Base-by-base conservation (phyloP, 2,329 filamentous ascomycete species). In the Aspergillus fijiensis region DNA sequence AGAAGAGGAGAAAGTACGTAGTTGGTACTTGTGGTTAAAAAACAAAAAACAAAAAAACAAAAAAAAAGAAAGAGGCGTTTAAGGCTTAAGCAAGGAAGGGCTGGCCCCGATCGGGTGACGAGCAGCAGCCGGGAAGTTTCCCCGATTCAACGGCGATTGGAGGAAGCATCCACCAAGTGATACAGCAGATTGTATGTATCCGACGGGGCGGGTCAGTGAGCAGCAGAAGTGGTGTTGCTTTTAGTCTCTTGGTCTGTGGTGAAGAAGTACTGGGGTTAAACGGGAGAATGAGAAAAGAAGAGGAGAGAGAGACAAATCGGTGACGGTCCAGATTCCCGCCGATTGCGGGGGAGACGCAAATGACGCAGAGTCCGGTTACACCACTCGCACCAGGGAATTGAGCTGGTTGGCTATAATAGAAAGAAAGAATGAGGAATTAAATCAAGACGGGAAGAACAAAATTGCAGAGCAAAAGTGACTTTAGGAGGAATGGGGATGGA, bases 81-180 rank as follows among this genome's bases (percentile, higher is more conserved):
- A n/a, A 52, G 31, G 45, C n/a, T 42, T 52, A 48, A 39, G 60
- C 47, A 59, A 51, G 52, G 52, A 27, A 31, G 51, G 57, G 21
- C 35, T 58, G 59, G 49, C 49, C 63, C 61, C 45, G 61, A 62
- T 60, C 60, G 61, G 59, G 63, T 53, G 63, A 65, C 55, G 31
- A 58, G 61, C 63, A 65, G 61, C 55, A 60, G 53, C 39, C 53
- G 50, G 61, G 52, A 58, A 50, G 45, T 51, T 33, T 59, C 51
- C 47, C 51, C 39, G 50, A 52, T 53, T 31, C 42, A 57, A 45
- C n/a, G 54, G 39, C 56, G 59, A 62, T 63, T 60, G 63, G 57
- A 61, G 51, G 57, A 55, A 33, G 23, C 48, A 55, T 53, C 54
- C 27, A 62, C 51, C 52, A 35, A 21, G 45, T 35, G 47, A 49